phyloP scores from a whole-genome alignment of 257 asterid genomes.

The Parsonsia alboflavescens region DNA sequence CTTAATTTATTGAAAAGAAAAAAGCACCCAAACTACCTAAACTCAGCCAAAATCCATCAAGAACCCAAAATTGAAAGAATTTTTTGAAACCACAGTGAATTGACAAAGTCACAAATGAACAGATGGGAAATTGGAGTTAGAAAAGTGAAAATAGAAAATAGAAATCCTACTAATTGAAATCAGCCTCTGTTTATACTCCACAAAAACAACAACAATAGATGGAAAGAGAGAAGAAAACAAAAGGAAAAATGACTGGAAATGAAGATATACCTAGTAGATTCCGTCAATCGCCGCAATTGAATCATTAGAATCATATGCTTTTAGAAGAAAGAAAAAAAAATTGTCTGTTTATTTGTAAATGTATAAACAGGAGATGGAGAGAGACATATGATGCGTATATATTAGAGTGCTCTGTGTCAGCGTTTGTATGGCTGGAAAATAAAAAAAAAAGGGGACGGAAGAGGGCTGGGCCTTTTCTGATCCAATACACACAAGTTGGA shows the following conservation, averaged over 20 bases:
- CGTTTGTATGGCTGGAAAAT: neutral
- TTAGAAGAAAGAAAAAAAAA: neutral
- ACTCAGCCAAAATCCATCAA: conserved; percentile 2
- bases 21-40: neutral
- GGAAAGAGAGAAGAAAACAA: conserved; percentile 7
- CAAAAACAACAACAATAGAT: neutral
- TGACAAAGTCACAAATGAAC: neutral
- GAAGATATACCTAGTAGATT: conserved; percentile 31
- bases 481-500: no score
- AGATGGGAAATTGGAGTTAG: neutral
- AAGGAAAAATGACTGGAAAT: neutral
- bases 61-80: conserved; percentile 7
- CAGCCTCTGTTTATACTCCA: neutral
- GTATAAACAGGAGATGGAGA: neutral
- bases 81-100: neutral
- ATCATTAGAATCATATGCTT: conserved; percentile 10
- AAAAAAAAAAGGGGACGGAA: no score
- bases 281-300: conserved; percentile 15
- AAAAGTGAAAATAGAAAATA: no score
- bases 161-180: conserved; percentile 3
- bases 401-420: no score
- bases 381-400: no score
- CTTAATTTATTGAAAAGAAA: conserved; percentile 1
- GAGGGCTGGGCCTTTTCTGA: neutral
- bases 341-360: neutral